Evolutionary conservation across 2,329 filamentous ascomycete genomes (phyloP), one percentile per base, ranked within the genome.

Genomic region (Dactylellina sp.): DNA sequence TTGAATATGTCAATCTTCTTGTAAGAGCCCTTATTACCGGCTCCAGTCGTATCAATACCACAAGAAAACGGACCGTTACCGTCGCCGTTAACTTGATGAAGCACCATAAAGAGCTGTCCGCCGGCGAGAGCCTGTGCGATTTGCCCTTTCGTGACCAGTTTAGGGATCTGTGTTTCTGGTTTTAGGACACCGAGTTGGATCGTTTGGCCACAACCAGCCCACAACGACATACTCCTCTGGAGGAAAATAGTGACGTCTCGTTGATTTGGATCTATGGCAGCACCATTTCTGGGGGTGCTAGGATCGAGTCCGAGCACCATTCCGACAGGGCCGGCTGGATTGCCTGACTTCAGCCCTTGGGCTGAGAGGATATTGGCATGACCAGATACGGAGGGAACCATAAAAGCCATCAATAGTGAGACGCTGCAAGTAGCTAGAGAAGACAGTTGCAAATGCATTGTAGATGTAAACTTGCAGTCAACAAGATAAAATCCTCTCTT

Each of bases 21-120:
- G 22, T 44, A 70, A 5, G 6, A 4, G 0, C 64, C 64, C 18
- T 28, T 61, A 14, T 4, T 4, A 7, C 37, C 57, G 2, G 37
- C 37, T 12, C 5, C 28, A 7, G 0, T 42, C 3, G 49, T 28
- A 35, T 64, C 57, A 18, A 71, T 64, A 42, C 5, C 49, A 28
- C 66, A 71, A n/a, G n/a, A 28, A 28, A 71, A 71, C n/a, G 66
- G 66, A 7, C 66, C 66, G 42, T 59, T 63, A 1, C 66, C 66
- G 12, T 71, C 57, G 11, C 66, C 66, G 28, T 71, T 64, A n/a
- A 71, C 59, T 37, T 63, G 57, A 20, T 71, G 66, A 32, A 64
- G 22, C 1, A 39, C 18, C 66, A 71, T 42, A 25, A 22, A 24
- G 20, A 71, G 14, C 32, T 50, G 42, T 2, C 57, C 57, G 24